Evolutionary conservation across 495 filamentous ascomycete genomes (phyloP).

Genomic region (Penicillium paradoxum): DNA sequence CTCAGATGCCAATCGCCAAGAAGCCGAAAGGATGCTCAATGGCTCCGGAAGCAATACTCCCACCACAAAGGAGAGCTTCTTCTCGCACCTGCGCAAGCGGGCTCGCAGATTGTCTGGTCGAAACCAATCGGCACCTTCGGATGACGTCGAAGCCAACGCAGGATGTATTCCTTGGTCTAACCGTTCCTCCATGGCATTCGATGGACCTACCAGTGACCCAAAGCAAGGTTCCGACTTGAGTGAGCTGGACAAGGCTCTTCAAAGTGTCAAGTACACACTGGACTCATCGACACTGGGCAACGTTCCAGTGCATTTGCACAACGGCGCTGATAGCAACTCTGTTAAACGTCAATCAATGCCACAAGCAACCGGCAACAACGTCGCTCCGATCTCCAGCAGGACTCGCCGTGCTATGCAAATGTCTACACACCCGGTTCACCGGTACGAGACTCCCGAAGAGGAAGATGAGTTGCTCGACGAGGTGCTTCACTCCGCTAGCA

Average conservation of each 20-base stretch:
- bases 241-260: slow-evolving; percentile 78
- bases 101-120: slow-evolving; percentile 89
- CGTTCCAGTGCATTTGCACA: slow-evolving; percentile 43
- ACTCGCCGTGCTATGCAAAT: slow-evolving; percentile 76
- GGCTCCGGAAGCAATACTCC: slow-evolving; percentile 66
- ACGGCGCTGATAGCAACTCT: slow-evolving; percentile 48
- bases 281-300: slow-evolving; percentile 49
- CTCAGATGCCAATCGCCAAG: slow-evolving; percentile 79
- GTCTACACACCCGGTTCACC: slow-evolving; percentile 66
- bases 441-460: slow-evolving; percentile 92
- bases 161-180: slow-evolving; percentile 87
- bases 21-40: slow-evolving; percentile 86
- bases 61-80: slow-evolving; percentile 81
- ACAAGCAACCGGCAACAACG: slow-evolving; percentile 49
- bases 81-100: slow-evolving; percentile 92
- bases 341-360: slow-evolving; percentile 71
- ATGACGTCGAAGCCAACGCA: slow-evolving; percentile 87
- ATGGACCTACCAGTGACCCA: slow-evolving; percentile 50
- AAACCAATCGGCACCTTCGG: slow-evolving; percentile 68
- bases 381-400: slow-evolving; percentile 70
- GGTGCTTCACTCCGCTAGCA: slow-evolving; percentile 57
- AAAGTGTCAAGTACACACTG: slow-evolving; percentile 60
- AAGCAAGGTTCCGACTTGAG: slow-evolving; percentile 46
- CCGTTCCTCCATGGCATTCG: slow-evolving; percentile 77
- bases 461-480: slow-evolving; percentile 95